A percentile compares a stretch with the other conserved stretches of the same genome.
phyloP scores from a whole-genome alignment of 1,139 yeast genomes.

The Taphrina populina region DNA sequence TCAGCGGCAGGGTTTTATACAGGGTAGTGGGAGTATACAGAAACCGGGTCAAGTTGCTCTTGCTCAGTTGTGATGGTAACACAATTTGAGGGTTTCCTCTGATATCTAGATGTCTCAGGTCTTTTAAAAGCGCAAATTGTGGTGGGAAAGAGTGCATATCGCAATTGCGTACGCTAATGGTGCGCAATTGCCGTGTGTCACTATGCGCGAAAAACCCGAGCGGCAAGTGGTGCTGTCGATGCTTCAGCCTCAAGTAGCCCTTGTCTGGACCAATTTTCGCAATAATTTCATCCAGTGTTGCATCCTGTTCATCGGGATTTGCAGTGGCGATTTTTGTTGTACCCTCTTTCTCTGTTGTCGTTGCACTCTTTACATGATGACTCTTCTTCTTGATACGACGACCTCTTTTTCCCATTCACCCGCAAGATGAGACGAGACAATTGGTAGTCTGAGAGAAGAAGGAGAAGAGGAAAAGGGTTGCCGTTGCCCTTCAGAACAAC shows the following conservation, averaged over 20 bases:
- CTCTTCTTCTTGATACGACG: too few relatives aligned
- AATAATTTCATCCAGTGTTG: too few relatives aligned
- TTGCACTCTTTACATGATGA: too few relatives aligned
- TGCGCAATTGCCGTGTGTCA: neutral
- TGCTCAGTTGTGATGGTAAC: slow-evolving; percentile 8
- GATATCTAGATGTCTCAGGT: slow-evolving; percentile 19
- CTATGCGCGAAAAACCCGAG: slow-evolving; percentile 6
- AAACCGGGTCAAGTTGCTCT: slow-evolving; percentile 5
- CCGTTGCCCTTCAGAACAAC: too few relatives aligned
- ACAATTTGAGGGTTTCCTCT: slow-evolving; percentile 4
- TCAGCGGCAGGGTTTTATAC: neutral
- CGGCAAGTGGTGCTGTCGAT: slow-evolving; percentile 1
- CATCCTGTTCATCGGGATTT: too few relatives aligned
- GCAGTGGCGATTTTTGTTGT: too few relatives aligned
- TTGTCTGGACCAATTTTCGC: slow-evolving; percentile 1
- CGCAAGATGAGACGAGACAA: too few relatives aligned
- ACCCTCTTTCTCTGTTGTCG: too few relatives aligned
- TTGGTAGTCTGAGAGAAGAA: too few relatives aligned
- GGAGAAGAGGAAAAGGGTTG: too few relatives aligned
- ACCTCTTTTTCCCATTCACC: too few relatives aligned
- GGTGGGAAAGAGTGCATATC: slow-evolving; percentile 3
- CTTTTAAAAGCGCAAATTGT: neutral
- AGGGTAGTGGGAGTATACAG: neutral
- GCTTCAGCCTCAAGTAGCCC: slow-evolving; percentile 10
- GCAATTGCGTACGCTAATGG: slow-evolving; percentile 4